Evolutionary conservation across 208 protist genomes (phyloP).

Genomic region (Novymonas esmeraldas): DNA sequence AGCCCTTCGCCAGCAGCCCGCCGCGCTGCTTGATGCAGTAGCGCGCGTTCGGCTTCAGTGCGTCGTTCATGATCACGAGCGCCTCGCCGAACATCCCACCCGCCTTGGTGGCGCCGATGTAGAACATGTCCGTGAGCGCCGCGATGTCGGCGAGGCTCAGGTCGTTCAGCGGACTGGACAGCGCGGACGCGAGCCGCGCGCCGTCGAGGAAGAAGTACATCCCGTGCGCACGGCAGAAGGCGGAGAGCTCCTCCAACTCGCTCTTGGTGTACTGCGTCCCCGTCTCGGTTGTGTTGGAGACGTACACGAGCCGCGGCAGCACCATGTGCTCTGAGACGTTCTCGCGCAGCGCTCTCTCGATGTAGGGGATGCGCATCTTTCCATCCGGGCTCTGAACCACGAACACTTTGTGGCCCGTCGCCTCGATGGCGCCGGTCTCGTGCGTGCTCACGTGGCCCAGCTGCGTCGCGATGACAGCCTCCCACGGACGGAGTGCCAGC

Average conservation of each 20-base stretch:
- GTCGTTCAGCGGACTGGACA: constrained; percentile 31
- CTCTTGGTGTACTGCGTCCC: constrained; percentile 51
- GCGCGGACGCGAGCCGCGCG: constrained; percentile 41
- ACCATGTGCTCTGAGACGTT: constrained; percentile 52
- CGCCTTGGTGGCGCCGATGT: constrained; percentile 55
- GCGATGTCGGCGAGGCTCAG: constrained; percentile 50
- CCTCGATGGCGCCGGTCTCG: constrained; percentile 57
- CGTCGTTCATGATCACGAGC: constrained; percentile 35
- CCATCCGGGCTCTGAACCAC: constrained; percentile 34
- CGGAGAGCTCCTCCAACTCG: constrained; percentile 41
- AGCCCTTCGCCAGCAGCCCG: constrained; percentile 58
- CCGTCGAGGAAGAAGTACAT: constrained; percentile 57
- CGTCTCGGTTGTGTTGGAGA: constrained; percentile 59
- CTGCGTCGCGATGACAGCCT: constrained; percentile 38
- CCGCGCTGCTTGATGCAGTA: constrained; percentile 55
- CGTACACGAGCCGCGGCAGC: constrained; percentile 47
- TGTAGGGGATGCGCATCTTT: constrained; percentile 36
- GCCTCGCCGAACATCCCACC: constrained; percentile 56
- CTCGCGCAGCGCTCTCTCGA: constrained; percentile 33
- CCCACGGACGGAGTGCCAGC: constrained; percentile 41
- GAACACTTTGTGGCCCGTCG: constrained; percentile 56
- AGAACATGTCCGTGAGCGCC: constrained; percentile 47
- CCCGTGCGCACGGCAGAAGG: constrained; percentile 30
- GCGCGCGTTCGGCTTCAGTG: constrained; percentile 38
- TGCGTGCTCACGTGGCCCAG: constrained; percentile 51